Evolutionary conservation across 2,329 filamentous ascomycete genomes (phyloP).

Genomic region (Fusarium brachygibbosum): DNA sequence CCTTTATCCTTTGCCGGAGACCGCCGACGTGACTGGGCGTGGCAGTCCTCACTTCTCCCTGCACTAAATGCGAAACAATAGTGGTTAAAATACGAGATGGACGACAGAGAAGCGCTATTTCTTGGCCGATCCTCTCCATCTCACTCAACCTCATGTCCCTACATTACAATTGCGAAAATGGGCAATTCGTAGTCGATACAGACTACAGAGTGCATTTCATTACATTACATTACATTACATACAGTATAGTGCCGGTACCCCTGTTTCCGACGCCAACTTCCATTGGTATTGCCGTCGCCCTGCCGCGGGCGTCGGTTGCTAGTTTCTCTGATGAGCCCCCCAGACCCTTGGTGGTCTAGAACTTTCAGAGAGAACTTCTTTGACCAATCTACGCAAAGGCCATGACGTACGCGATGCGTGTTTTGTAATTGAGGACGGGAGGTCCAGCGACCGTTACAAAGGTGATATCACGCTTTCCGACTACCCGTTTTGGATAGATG

Average conservation of each 20-base stretch:
- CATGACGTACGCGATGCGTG: constrained; percentile 26
- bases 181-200: constrained; percentile 11
- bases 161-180: constrained; percentile 26
- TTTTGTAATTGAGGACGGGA: constrained; percentile 13
- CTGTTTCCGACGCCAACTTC: constrained; percentile 36
- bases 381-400: constrained; percentile 30
- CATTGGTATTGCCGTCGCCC: constrained; percentile 34
- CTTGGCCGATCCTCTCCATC: constrained; percentile 19
- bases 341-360: constrained; percentile 41
- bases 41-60: neutral
- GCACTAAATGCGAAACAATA: constrained; percentile 22
- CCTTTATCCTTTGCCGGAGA: constrained; percentile 14
- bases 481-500: neutral
- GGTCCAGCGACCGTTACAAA: neutral
- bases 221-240: neutral
- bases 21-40: neutral
- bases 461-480: neutral
- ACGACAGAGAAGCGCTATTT: constrained; percentile 30
- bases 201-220: neutral
- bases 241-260: neutral
- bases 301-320: constrained; percentile 25
- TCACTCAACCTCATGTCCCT: constrained; percentile 24
- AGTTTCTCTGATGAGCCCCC: constrained; percentile 20
- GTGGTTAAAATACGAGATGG: constrained; percentile 19
- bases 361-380: constrained; percentile 38